A percentile compares a stretch with the other conserved stretches of the same genome.
Conservation (phyloP, 169 alveolate genomes). For the Cryptosporidium bovis region DNA sequence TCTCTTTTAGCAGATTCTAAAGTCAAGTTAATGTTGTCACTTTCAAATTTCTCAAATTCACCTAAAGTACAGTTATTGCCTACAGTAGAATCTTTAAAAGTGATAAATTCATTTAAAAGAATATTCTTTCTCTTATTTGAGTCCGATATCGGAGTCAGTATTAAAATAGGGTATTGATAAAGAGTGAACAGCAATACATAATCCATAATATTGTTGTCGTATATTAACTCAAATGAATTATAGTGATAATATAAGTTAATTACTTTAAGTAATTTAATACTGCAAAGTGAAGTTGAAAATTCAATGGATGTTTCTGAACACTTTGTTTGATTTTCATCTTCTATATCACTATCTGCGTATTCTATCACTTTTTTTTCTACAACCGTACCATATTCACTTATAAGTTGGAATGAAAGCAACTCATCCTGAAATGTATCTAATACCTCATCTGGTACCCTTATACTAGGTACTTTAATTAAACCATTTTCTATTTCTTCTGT, state of each 20-base stretch:
- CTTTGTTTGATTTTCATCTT: background rate
- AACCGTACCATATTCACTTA: slow-evolving; percentile 44
- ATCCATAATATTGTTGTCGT: background rate
- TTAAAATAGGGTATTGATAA: slow-evolving; percentile 12
- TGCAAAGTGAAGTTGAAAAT: slow-evolving; percentile 32
- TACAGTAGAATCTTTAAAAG: background rate
- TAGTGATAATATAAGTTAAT: slow-evolving; percentile 18
- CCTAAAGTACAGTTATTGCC: background rate
- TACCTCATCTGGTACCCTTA: slow-evolving; percentile 28
- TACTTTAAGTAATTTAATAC: background rate
- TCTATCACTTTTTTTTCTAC: slow-evolving; percentile 5
- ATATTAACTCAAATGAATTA: slow-evolving; percentile 9
- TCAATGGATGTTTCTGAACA: background rate
- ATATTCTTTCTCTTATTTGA: slow-evolving; percentile 10
- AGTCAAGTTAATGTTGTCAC: too few species aligned
- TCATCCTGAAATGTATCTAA: slow-evolving; percentile 51
- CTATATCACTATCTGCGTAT: background rate
- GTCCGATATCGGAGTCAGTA: background rate
- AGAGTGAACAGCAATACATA: slow-evolving; percentile 30
- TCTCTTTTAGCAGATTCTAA: too few species aligned
- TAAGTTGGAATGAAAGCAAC: slow-evolving; percentile 46
- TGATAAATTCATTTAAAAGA: slow-evolving; percentile 21
- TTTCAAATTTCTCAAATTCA: background rate
- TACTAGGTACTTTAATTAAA: slow-evolving; percentile 24
- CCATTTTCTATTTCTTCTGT: slow-evolving; percentile 70